Evolutionary conservation across 2,329 filamentous ascomycete species (phyloP), one percentile per base, ranked within the genome.

Genomic region (Diaporthe longicolla): DNA sequence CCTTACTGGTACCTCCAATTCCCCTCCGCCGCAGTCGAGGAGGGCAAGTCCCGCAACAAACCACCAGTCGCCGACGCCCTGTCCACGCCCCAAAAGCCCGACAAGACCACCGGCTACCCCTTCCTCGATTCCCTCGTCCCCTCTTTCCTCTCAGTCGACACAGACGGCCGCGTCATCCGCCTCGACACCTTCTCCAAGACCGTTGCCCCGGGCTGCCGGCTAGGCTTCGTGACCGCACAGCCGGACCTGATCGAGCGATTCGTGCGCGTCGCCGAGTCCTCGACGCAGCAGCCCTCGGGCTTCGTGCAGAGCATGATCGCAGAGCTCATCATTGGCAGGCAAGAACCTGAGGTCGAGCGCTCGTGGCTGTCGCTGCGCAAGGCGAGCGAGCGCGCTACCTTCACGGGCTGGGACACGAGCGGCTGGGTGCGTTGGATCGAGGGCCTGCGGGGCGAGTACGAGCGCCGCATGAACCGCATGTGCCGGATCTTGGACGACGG

Each of bases 1-100:
- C 96, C 96, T 8, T 98, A 98, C 85, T 98, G 95, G 94, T 96
- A 97, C 82, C 87, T 98, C 11, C 96, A 98, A 82, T 98, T 91
- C 82, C 94, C 95, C 0, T 93, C 93, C 0, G 92, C 93, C 0
- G 89, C 85, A 70, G 61, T 80, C 35, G 83, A 83, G 63, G 85
- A 90, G 80, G 85, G 89, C 78, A 85, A 87, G 79, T 86, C 87
- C 24, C 82, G 87, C 52, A 81, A 82, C 70, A 77, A 81, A 48
- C 83, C 79, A 59, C 78, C 73, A 17, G 72, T 63, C 78, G 71
- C 81, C 81, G 61, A 78, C 73, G 75, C 78, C 74, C 80, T 84
- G 79, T 79, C 81, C 75, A 48, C 78, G 76, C 75, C 78, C 10
- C 80, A 82, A 68, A 83, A 72, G 55, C 55, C 26, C 35, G 84